These are phyloP conservation scores for Cichorium intybus DNA, from an alignment of 140 eudicot genomes.

Conservation along the genomic window DNA sequence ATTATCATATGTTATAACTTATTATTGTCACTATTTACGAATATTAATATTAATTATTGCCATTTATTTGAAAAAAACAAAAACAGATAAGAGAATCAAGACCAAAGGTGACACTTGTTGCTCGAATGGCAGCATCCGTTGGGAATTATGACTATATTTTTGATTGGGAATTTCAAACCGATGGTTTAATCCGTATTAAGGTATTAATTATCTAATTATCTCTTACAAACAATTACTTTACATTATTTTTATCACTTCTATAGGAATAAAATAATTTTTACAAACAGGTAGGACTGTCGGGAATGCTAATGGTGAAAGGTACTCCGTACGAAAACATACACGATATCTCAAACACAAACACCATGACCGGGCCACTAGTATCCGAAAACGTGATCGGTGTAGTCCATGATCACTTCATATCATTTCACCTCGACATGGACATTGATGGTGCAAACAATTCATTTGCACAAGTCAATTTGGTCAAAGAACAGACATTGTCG, in stretches of 20 bases:
- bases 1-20: background rate
- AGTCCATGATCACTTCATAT: constrained; percentile 67
- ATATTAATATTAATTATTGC: background rate
- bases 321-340: constrained; percentile 49
- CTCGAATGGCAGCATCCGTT: constrained; percentile 75
- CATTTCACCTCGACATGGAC: constrained; percentile 79
- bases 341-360: constrained; percentile 33
- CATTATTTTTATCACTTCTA: background rate
- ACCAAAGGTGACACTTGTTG: constrained; percentile 72
- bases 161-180: constrained; percentile 87
- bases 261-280: background rate
- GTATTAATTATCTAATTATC: constrained; percentile 14
- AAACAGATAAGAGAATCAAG: constrained; percentile 63
- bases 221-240: background rate
- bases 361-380: constrained; percentile 53
- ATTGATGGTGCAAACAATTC: constrained; percentile 68
- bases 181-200: constrained; percentile 69
- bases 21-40: background rate
- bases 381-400: constrained; percentile 81
- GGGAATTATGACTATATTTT: constrained; percentile 80
- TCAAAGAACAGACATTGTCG: constrained; percentile 35
- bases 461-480: constrained; percentile 58
- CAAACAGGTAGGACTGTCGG: constrained; percentile 63
- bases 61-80: too few relatives aligned
- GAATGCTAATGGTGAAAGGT: constrained; percentile 76